phyloP scores from a whole-genome alignment of 176 grass and related monocot genomes.

The Oryza brachyantha region DNA sequence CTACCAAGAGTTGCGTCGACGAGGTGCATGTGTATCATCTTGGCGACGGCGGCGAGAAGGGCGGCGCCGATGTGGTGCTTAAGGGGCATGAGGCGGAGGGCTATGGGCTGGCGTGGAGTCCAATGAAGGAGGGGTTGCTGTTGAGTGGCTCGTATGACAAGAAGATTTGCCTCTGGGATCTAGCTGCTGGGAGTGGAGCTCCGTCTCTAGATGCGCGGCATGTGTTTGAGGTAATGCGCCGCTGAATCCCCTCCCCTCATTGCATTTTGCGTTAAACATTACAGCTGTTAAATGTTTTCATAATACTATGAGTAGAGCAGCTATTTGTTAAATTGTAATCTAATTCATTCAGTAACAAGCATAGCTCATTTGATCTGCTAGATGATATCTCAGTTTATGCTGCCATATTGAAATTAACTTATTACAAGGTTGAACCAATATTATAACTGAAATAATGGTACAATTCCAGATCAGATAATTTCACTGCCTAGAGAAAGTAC shows the following conservation, averaged over 20 bases:
- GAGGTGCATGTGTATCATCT: slow-evolving; percentile 85
- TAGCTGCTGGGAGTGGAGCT: slow-evolving; percentile 32
- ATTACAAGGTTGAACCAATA: neutral
- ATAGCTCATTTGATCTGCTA: neutral
- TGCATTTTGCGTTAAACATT: neutral
- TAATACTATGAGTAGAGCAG: neutral
- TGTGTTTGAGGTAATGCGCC: slow-evolving; percentile 84
- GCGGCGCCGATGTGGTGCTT: slow-evolving; percentile 57
- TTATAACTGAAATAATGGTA: neutral
- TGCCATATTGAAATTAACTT: neutral
- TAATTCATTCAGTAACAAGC: neutral
- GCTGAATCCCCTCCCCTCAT: neutral
- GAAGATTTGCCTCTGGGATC: slow-evolving; percentile 95
- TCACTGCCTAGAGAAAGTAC: neutral
- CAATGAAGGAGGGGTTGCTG: slow-evolving; percentile 64
- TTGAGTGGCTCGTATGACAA: slow-evolving; percentile 92
- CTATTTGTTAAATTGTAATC: neutral
- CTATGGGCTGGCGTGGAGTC: slow-evolving; percentile 85
- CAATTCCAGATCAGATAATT: neutral
- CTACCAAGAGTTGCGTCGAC: slow-evolving; percentile 70
- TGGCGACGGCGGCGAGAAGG: slow-evolving; percentile 26
- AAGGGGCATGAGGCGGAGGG: slow-evolving; percentile 76
- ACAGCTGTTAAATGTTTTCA: neutral
- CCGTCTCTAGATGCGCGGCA: slow-evolving; percentile 58
- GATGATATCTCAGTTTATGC: neutral